Conservation (phyloP, 192 early-diverging fungal species). For the Coemansia sp. region DNA sequence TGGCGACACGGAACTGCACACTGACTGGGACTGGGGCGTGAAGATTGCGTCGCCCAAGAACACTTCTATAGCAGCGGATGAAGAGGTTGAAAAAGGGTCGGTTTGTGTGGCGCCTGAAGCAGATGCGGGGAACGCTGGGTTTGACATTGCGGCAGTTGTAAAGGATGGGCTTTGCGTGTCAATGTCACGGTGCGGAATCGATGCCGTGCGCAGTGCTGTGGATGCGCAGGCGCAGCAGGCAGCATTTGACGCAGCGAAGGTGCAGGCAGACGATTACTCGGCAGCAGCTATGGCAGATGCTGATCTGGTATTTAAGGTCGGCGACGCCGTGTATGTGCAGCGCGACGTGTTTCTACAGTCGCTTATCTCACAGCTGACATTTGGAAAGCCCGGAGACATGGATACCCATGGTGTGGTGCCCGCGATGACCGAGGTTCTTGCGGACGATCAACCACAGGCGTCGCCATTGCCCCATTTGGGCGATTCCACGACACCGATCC, state of each 20-base stretch:
- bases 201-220: conserved; percentile 12
- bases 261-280: conserved; percentile 15
- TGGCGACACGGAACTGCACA: conserved; percentile 14
- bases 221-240: conserved; percentile 2
- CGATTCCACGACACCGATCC: neutral
- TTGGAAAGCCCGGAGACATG: conserved; percentile 2
- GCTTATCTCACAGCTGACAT: conserved; percentile 45
- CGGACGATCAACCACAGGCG: neutral
- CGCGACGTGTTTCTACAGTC: conserved; percentile 31
- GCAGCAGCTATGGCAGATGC: conserved; percentile 25
- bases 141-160: conserved; percentile 2
- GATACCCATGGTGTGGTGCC: neutral
- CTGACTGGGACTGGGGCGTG: conserved; percentile 54
- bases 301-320: conserved; percentile 21
- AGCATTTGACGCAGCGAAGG: conserved; percentile 13
- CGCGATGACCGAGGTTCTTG: neutral
- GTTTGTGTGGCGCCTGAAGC: neutral
- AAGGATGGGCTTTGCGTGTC: neutral
- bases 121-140: neutral
- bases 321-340: conserved; percentile 17
- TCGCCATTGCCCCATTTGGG: neutral
- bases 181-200: conserved; percentile 41
- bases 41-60: conserved; percentile 4
- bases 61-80: no score
- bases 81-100: no score